phyloP scores from a whole-genome alignment of 31 red algal species.

The Asparagopsis taxiformis region DNA sequence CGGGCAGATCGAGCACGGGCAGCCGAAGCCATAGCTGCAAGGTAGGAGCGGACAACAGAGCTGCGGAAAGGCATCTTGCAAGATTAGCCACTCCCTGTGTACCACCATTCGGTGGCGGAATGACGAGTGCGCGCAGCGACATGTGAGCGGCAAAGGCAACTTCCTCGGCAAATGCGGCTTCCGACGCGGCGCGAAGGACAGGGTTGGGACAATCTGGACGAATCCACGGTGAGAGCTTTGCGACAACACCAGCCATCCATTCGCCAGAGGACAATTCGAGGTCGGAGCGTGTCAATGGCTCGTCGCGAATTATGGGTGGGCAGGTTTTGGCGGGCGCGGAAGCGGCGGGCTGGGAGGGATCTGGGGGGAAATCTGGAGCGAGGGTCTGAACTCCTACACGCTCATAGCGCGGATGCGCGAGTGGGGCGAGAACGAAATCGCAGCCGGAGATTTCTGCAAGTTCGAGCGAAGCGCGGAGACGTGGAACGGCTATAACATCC shows the following conservation, averaged over 20 bases:
- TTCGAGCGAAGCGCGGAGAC: constrained; percentile 67
- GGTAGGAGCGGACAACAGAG: constrained; percentile 47
- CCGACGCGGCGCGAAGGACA: constrained; percentile 51
- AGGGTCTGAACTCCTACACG: constrained; percentile 24
- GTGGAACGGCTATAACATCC: constrained; percentile 67
- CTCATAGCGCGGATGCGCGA: constrained; percentile 87
- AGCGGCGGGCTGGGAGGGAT: constrained; percentile 2
- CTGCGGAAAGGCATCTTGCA: constrained; percentile 64
- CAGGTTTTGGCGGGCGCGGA: constrained; percentile 18
- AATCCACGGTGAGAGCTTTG: constrained; percentile 89
- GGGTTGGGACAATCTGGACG: constrained; percentile 48
- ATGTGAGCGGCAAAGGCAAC: constrained; percentile 77
- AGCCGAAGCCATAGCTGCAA: constrained; percentile 82
- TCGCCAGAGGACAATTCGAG: constrained; percentile 85
- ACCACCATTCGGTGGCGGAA: constrained; percentile 65
- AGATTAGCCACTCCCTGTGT: constrained; percentile 73
- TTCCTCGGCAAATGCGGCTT: constrained; percentile 81
- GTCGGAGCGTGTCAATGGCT: constrained; percentile 87
- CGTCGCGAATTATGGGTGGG: constrained; percentile 61
- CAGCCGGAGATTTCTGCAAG: constrained; percentile 62
- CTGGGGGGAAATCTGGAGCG: background rate
- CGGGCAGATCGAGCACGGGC: constrained; percentile 66
- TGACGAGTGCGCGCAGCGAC: constrained; percentile 66
- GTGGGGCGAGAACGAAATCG: constrained; percentile 79
- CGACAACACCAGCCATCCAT: constrained; percentile 87